Percentiles rank a stretch among this genome's conserved stretches.
Conservation (phyloP, 805 yeast genomes). For the Scheffersomyces amazonensis region DNA sequence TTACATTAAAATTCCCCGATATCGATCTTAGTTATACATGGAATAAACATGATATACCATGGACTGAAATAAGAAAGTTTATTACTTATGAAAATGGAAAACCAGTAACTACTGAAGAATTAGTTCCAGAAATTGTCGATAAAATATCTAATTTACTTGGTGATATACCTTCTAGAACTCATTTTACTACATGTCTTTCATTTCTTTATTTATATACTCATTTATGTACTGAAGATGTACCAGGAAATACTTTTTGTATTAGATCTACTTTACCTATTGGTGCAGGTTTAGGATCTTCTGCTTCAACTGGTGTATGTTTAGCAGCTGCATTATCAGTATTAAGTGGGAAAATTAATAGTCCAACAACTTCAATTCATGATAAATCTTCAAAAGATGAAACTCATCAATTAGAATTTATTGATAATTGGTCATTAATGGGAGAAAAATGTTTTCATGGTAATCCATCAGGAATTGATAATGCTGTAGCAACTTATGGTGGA, state of each 20-base stretch:
- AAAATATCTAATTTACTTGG: slow-evolving; percentile 44
- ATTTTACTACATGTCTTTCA: slow-evolving; percentile 75
- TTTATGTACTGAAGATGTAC: slow-evolving; percentile 45
- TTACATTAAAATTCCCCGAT: slow-evolving; percentile 79
- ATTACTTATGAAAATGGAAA: slow-evolving; percentile 15
- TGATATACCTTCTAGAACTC: slow-evolving; percentile 52
- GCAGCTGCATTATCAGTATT: slow-evolving; percentile 68
- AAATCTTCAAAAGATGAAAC: slow-evolving; percentile 24
- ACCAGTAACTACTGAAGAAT: slow-evolving; percentile 45
- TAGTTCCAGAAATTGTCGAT: slow-evolving; percentile 57
- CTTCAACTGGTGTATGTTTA: slow-evolving; percentile 81
- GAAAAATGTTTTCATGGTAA: slow-evolving; percentile 95
- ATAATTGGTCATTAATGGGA: slow-evolving; percentile 87
- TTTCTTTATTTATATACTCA: slow-evolving; percentile 75
- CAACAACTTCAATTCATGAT: slow-evolving; percentile 33
- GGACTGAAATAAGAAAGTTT: slow-evolving; percentile 37
- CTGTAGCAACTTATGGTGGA: slow-evolving; percentile 94
- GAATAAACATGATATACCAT: slow-evolving; percentile 61
- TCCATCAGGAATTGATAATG: slow-evolving; percentile 95
- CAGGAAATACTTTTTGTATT: slow-evolving; percentile 59
- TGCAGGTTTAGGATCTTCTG: slow-evolving; percentile 95
- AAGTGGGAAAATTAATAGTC: slow-evolving; percentile 50
- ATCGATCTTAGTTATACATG: slow-evolving; percentile 65
- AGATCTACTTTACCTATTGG: slow-evolving; percentile 91
- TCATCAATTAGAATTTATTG: slow-evolving; percentile 58